A percentile compares a stretch with the other conserved stretches of the same genome.
These are phyloP conservation scores for Leptomonas pyrrhocoris DNA, from an alignment of 208 protist species.

Conservation along the genomic window DNA sequence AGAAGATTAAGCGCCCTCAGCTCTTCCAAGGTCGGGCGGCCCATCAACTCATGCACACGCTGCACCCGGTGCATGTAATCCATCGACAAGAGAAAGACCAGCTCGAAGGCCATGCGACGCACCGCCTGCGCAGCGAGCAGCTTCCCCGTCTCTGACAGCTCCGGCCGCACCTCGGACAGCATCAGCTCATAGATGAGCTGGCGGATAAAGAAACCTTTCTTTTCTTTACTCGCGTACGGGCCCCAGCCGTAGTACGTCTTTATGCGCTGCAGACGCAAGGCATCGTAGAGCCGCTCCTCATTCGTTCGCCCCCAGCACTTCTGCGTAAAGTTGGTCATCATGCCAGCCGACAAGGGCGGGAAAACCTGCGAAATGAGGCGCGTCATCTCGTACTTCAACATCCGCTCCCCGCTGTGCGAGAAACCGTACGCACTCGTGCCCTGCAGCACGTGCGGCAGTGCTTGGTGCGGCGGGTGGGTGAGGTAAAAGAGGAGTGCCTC, in stretches of 20 bases:
- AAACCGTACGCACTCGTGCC: conserved; percentile 61
- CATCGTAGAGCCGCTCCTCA: conserved; percentile 88
- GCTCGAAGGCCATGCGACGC: conserved; percentile 81
- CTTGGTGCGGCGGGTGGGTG: conserved; percentile 67
- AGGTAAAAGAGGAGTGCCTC: conserved; percentile 75
- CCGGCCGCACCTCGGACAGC: conserved; percentile 55
- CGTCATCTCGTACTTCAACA: conserved; percentile 82
- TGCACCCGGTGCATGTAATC: conserved; percentile 89
- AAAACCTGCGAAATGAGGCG: conserved; percentile 73
- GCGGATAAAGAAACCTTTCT: conserved; percentile 86
- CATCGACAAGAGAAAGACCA: conserved; percentile 87
- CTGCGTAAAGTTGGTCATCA: conserved; percentile 93
- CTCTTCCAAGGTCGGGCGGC: conserved; percentile 66
- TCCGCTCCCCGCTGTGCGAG: conserved; percentile 84
- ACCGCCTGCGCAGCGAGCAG: conserved; percentile 63
- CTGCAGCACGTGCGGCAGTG: conserved; percentile 78
- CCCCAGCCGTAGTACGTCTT: conserved; percentile 77
- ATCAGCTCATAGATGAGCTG: conserved; percentile 84
- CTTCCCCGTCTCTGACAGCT: conserved; percentile 63
- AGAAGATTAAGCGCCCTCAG: conserved; percentile 67
- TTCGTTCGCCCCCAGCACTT: conserved; percentile 90
- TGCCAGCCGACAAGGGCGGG: conserved; percentile 71
- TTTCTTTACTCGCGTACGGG: conserved; percentile 82
- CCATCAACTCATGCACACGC: conserved; percentile 66
- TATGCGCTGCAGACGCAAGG: conserved; percentile 71